These are phyloP conservation scores for Rhodotorula sp. DNA, from an alignment of 1,284 basidiomycete genomes.

Conservation along the genomic window DNA sequence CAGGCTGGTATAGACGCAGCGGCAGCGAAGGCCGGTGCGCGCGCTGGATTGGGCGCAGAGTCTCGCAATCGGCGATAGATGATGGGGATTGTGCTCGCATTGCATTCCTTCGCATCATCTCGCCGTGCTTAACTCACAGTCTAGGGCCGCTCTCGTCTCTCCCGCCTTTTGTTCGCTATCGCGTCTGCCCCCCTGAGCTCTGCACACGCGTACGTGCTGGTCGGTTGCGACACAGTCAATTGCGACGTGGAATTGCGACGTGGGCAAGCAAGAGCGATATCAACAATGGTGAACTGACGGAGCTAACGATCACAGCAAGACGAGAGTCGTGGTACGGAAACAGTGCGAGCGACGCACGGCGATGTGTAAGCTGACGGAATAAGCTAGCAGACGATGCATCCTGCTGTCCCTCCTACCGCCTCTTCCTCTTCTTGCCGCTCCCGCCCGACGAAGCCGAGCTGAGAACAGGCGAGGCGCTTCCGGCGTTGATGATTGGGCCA, in stretches of 20 bases:
- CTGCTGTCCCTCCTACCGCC: constrained; percentile 34
- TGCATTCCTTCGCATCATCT: too few relatives aligned
- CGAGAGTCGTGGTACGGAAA: background rate
- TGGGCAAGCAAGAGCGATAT: too few relatives aligned
- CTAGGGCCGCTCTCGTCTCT: too few relatives aligned
- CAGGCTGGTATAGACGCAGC: constrained; percentile 85
- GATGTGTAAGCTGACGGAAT: constrained; percentile 46
- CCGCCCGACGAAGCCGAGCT: background rate
- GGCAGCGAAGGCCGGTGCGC: constrained; percentile 61
- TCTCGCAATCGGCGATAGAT: constrained; percentile 35
- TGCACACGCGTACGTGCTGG: too few relatives aligned
- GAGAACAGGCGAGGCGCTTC: background rate
- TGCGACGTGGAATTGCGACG: too few relatives aligned
- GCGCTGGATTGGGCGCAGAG: constrained; percentile 35
- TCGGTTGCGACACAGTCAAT: too few relatives aligned
- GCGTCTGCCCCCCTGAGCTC: too few relatives aligned
- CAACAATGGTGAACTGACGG: too few relatives aligned
- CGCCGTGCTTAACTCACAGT: too few relatives aligned
- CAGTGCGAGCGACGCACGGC: constrained; percentile 39
- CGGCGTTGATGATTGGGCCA: background rate
- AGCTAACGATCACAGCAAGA: background rate
- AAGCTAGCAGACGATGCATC: constrained; percentile 33
- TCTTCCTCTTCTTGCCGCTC: constrained; percentile 4
- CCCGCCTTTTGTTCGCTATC: too few relatives aligned
- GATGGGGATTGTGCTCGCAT: background rate